Base-by-base conservation (phyloP, 2,329 filamentous ascomycete genomes). In the Fusarium subglutinans region DNA sequence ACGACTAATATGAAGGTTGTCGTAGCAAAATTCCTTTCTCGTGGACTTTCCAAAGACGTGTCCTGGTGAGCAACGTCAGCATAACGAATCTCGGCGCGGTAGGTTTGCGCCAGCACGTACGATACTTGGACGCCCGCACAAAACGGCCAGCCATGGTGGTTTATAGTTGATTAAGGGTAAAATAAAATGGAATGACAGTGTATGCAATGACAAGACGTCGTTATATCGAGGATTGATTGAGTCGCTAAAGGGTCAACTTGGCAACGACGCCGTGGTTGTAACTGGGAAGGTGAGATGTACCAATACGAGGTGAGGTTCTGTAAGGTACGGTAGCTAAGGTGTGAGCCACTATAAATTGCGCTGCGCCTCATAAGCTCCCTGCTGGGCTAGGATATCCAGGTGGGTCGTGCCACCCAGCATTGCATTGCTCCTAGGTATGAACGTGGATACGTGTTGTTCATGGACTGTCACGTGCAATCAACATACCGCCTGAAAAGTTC, bases 41-140 rank as follows among this genome's bases (percentile, higher is more conserved):
- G 95, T 97, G 73, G 94, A 87, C 86, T 97, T 96, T 83, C 96
- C 96, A 87, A 98, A 99, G 86, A 99, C 93, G 89, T 99, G 96
- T 88, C 96, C 96, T 98, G 84, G 64, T 48, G 56, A 74, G 76
- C 77, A 74, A 76, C 69, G 76, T 79, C 75, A 79, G 78, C 75
- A 71, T 73, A 66, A 60, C 43, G 50, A 57, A 66, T 63, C 66
- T 58, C 72, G 74, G 74, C 62, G 74, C 77, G 72, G 69, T 69
- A 56, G 73, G 70, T 73, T 77, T 79, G 78, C 77, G 77, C 73
- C 65, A 72, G 72, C 70, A 86, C 89, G 80, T 86, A 92, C 90
- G 90, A 84, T 91, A 92, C 81, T 92, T 92, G 82, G 90, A 92
- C 83, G 89, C 87, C 84, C 90, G 87, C 82, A 91, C 90, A 82